phyloP scores from a whole-genome alignment of 257 asterid species.

The Nicotiana noctiflora region DNA sequence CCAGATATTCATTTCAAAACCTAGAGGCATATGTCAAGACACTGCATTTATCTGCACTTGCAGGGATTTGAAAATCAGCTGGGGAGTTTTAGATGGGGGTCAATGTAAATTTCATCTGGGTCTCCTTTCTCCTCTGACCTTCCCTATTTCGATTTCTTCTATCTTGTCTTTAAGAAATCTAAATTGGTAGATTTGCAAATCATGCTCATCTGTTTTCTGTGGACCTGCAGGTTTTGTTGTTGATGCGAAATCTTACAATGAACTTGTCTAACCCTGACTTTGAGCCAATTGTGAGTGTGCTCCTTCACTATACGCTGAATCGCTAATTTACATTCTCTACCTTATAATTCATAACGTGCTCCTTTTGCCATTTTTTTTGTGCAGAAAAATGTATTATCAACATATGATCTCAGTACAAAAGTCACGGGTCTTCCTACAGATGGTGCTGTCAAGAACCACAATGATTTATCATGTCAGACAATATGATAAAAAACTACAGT shows the following conservation, averaged over 20 bases:
- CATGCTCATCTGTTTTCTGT: neutral
- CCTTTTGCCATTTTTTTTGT: slow-evolving; percentile 8
- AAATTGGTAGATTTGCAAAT: neutral
- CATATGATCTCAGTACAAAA: slow-evolving; percentile 36
- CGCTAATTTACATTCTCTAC: neutral
- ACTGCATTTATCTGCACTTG: neutral
- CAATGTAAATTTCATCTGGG: neutral
- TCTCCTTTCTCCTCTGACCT: neutral
- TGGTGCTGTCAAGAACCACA: slow-evolving; percentile 12
- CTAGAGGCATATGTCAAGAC: neutral
- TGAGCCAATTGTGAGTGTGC: slow-evolving; percentile 67
- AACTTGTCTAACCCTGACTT: slow-evolving; percentile 84
- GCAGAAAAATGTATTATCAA: slow-evolving; percentile 58
- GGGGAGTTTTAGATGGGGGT: neutral
- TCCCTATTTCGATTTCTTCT: neutral
- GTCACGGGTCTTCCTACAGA: slow-evolving; percentile 35
- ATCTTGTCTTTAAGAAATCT: neutral
- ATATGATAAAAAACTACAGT: neutral
- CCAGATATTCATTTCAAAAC: neutral
- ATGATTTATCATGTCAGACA: slow-evolving; percentile 21
- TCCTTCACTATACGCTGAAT: slow-evolving; percentile 3
- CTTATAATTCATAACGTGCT: neutral
- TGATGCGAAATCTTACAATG: slow-evolving; percentile 81
- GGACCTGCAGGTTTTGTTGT: slow-evolving; percentile 72
- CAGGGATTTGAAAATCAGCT: neutral